A percentile compares a stretch with the other conserved stretches of the same genome.
phyloP scores from a whole-genome alignment of 805 yeast species.

The Komagataella pseudopastoris region DNA sequence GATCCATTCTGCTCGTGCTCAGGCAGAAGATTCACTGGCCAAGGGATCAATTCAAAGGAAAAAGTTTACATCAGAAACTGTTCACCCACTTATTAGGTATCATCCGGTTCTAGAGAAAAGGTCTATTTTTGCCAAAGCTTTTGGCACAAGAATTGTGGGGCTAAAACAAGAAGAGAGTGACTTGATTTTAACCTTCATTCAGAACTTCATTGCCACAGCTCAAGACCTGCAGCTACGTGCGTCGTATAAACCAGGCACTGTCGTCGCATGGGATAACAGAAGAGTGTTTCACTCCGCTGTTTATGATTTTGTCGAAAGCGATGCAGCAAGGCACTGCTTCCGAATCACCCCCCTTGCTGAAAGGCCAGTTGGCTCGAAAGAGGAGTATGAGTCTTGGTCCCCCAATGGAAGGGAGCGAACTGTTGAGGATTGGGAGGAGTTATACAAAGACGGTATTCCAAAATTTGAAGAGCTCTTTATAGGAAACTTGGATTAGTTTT shows the following conservation, averaged over 20 bases:
- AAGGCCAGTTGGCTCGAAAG: constrained; percentile 2
- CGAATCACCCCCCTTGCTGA: constrained; percentile 4
- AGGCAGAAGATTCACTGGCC: constrained; percentile 41
- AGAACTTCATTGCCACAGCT: not conserved
- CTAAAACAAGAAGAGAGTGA: constrained; percentile 63
- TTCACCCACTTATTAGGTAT: constrained; percentile 59
- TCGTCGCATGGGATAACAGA: constrained; percentile 43
- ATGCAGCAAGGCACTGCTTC: constrained; percentile 10
- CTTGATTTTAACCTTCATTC: constrained; percentile 21
- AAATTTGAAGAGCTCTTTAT: not conserved
- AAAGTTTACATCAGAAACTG: constrained; percentile 36
- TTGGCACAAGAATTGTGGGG: constrained; percentile 56
- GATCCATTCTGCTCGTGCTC: constrained; percentile 57
- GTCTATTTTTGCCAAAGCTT: constrained; percentile 41
- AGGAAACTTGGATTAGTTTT: not conserved
- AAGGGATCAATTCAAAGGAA: constrained; percentile 58
- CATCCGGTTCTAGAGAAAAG: constrained; percentile 64
- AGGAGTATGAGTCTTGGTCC: constrained; percentile 3
- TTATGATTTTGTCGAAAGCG: constrained; percentile 30
- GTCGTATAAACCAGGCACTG: constrained; percentile 34
- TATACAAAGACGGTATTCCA: not conserved
- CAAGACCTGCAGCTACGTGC: constrained; percentile 36
- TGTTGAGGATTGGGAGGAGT: constrained; percentile 11
- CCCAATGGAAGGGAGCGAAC: constrained; percentile 1
- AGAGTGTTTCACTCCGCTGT: constrained; percentile 34